Evolutionary conservation across 371 early-diverging fungal genomes (phyloP).

Genomic region (Lichtheimia ramosa): DNA sequence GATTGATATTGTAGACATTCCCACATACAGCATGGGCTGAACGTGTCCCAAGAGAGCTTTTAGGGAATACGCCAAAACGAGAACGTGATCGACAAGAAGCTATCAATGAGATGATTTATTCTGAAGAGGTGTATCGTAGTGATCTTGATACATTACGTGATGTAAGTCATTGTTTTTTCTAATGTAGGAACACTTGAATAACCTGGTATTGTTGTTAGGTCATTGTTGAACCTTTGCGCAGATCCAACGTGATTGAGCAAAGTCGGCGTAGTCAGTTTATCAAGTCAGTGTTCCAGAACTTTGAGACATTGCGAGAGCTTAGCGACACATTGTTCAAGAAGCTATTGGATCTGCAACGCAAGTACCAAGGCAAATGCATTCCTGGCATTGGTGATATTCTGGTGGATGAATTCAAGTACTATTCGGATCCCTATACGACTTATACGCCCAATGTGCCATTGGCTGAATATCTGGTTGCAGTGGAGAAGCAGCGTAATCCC

Average conservation of each 20-base stretch:
- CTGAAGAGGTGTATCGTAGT: constrained; percentile 85
- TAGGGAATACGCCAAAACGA: constrained; percentile 64
- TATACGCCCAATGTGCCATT: constrained; percentile 89
- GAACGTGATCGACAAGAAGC: constrained; percentile 92
- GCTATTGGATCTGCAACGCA: constrained; percentile 65
- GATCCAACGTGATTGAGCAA: constrained; percentile 47
- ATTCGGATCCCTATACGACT: constrained; percentile 79
- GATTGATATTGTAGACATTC: constrained; percentile 14
- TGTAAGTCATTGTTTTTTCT: background rate
- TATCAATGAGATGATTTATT: constrained; percentile 90
- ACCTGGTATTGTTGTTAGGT: constrained; percentile 16
- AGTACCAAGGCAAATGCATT: constrained; percentile 63
- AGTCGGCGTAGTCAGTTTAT: constrained; percentile 66
- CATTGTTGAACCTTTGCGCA: constrained; percentile 27
- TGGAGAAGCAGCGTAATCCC: constrained; percentile 68
- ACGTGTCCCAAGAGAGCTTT: constrained; percentile 69
- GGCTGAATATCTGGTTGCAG: constrained; percentile 78
- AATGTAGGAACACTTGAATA: background rate
- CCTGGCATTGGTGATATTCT: constrained; percentile 88
- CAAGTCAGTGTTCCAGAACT: constrained; percentile 81
- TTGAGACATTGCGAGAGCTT: constrained; percentile 69
- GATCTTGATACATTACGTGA: constrained; percentile 56
- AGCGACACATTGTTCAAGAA: constrained; percentile 74
- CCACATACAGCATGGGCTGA: constrained; percentile 63
- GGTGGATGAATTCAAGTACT: constrained; percentile 67